phyloP scores from a whole-genome alignment of 2,329 filamentous ascomycete genomes.

The Fusarium compactum region DNA sequence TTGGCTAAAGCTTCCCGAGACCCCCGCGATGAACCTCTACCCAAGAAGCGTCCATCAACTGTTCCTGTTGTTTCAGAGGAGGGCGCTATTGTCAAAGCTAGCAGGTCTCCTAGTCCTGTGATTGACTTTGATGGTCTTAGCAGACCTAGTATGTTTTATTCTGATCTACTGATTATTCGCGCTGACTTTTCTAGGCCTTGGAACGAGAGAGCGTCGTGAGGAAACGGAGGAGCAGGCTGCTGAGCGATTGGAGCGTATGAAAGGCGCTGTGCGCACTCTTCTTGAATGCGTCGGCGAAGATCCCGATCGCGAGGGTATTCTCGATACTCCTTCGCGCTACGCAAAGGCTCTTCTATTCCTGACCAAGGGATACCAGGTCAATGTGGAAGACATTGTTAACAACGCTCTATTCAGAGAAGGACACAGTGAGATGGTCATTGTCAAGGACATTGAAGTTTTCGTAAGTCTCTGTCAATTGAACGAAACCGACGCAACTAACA shows the following conservation, averaged over 20 bases:
- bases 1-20: conserved; percentile 72
- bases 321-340: conserved; percentile 83
- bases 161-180: not conserved
- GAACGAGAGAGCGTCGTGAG: conserved; percentile 73
- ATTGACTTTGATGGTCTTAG: conserved; percentile 73
- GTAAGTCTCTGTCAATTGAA: conserved; percentile 13
- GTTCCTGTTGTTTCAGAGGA: conserved; percentile 24
- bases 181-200: conserved; percentile 60
- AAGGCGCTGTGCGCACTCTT: conserved; percentile 72
- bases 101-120: conserved; percentile 62
- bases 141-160: conserved; percentile 62
- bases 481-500: not conserved
- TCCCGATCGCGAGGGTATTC: conserved; percentile 72
- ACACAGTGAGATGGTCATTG: conserved; percentile 96
- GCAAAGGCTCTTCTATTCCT: conserved; percentile 96
- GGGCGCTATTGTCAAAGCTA: conserved; percentile 20
- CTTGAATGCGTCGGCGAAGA: conserved; percentile 78
- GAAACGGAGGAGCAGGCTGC: conserved; percentile 61
- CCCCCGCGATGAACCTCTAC: conserved; percentile 65
- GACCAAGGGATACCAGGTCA: conserved; percentile 97
- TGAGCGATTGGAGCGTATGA: conserved; percentile 68
- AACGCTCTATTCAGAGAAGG: conserved; percentile 95
- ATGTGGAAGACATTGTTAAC: conserved; percentile 91
- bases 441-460: conserved; percentile 94
- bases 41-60: conserved; percentile 54